phyloP scores from a whole-genome alignment of 2,329 filamentous ascomycete genomes.

The Fusarium sterilihyphosum region DNA sequence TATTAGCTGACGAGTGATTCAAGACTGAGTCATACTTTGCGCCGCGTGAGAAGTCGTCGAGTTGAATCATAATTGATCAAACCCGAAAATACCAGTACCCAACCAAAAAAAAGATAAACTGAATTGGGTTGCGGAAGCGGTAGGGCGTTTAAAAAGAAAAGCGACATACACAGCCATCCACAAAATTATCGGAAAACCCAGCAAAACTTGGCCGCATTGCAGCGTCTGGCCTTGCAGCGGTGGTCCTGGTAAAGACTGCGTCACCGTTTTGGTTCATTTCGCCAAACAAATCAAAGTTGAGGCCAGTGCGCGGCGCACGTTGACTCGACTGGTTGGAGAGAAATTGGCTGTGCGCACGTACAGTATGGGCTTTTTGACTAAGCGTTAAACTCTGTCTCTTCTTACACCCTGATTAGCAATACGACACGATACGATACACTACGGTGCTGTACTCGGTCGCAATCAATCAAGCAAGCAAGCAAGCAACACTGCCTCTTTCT shows the following conservation, averaged over 20 bases:
- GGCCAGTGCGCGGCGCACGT: slow-evolving; percentile 40
- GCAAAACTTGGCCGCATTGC: slow-evolving; percentile 35
- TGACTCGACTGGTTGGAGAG: slow-evolving; percentile 29
- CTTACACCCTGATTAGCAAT: slow-evolving; percentile 38
- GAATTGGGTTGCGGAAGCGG: slow-evolving; percentile 32
- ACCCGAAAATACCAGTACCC: slow-evolving; percentile 30
- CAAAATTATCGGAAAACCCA: slow-evolving; percentile 25
- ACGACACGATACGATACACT: background rate
- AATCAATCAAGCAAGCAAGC: background rate
- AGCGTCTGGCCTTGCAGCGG: slow-evolving; percentile 31
- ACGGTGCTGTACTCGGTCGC: background rate
- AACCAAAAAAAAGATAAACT: slow-evolving; percentile 20
- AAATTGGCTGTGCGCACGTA: slow-evolving; percentile 23
- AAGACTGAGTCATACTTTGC: slow-evolving; percentile 36
- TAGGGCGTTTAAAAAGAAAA: slow-evolving; percentile 24
- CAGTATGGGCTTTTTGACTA: slow-evolving; percentile 40
- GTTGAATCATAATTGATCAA: slow-evolving; percentile 30
- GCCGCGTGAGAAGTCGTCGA: slow-evolving; percentile 24
- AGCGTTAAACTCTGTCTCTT: slow-evolving; percentile 21
- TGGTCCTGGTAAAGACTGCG: slow-evolving; percentile 35
- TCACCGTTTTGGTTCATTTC: slow-evolving; percentile 41
- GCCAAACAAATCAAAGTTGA: slow-evolving; percentile 24
- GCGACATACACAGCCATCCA: slow-evolving; percentile 28
- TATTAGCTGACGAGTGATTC: slow-evolving; percentile 23
- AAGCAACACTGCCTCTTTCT: slow-evolving; percentile 35